Base-by-base conservation (phyloP, 371 early-diverging fungal species). In the Rhizopus delemar region DNA sequence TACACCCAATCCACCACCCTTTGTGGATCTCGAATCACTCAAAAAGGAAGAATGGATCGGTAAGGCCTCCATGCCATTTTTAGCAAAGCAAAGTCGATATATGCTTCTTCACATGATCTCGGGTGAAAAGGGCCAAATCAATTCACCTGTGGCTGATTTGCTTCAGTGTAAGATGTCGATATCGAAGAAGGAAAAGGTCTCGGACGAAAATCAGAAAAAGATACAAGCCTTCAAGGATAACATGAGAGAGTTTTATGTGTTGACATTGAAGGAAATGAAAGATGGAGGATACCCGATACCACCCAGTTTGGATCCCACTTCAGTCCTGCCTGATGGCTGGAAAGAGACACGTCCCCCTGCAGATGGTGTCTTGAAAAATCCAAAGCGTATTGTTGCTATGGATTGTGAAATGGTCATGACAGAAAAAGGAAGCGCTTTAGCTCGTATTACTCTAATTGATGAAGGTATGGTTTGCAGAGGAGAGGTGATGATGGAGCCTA, bases 401-500 rank as follows among this genome's bases (percentile, higher is more conserved):
- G 93, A 93, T 80, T 92, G 92, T 81, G 93, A 93, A 70, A 93
- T 92, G 92, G 87, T 88, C 38, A 73, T 81, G 65, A 90, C 90
- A n/a, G 66, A 60, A 1, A 73, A 57, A n/a, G 93, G 92, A 9
- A 71, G 75, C 54, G 86, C 88, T 28, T 67, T 92, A 46, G 86
- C 91, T 2, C 86, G 94, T 63, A 78, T 90, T 6, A 83, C 90
- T 0, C 54, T 90, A 15, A 77, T 91, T 29, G 79, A 82, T 59
- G 72, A 77, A 71, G 74, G 78, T 73, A 70, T 39, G 22, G 22
- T 22, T 22, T 22, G 2, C 22, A 22, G 22, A 22, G 22, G 1
- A 22, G 2, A 22, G 2, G 22, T 22, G 2, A 22, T 22, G 22
- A 22, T 22, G 0, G 0, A 22, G 22, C 2, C 22, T 22, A 22